phyloP scores from a whole-genome alignment of 352 stramenopile genomes.

The Hyaloperonospora arabidopsidis region DNA sequence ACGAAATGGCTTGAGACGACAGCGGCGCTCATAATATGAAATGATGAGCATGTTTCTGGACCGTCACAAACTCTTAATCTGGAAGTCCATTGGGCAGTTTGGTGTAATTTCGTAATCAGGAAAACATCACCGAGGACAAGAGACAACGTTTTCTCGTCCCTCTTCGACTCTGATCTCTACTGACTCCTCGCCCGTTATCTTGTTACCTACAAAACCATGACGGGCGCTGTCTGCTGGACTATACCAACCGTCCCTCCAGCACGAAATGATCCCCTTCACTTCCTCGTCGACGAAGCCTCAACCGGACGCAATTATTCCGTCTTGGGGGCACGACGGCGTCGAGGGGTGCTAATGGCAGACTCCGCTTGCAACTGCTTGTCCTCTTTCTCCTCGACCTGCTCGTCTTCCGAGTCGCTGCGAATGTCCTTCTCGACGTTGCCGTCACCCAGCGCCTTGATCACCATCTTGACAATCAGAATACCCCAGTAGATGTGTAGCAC shows the following conservation, averaged over 20 bases:
- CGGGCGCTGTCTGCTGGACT: no score
- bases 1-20: slow-evolving; percentile 1
- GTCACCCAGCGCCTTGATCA: slow-evolving; percentile 45
- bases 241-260: no score
- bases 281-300: background rate
- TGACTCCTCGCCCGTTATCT: no score
- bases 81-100: no score
- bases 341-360: slow-evolving; percentile 28
- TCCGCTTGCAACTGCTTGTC: slow-evolving; percentile 18
- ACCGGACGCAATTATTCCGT: slow-evolving; percentile 32
- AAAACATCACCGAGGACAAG: no score
- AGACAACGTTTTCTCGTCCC: no score
- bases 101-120: no score
- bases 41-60: no score
- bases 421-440: slow-evolving; percentile 80
- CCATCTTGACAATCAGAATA: slow-evolving; percentile 70
- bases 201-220: no score
- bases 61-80: no score
- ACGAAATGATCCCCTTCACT: no score
- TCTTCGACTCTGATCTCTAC: no score
- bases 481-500: slow-evolving; percentile 75
- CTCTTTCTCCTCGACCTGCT: slow-evolving; percentile 29
- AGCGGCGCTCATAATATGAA: background rate
- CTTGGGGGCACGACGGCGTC: slow-evolving; percentile 59
- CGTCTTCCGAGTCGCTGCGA: slow-evolving; percentile 66